A percentile compares a stretch with the other conserved stretches of the same genome.
phyloP scores from a whole-genome alignment of 1,284 basidiomycete species.

The Microbotryum intermedium region DNA sequence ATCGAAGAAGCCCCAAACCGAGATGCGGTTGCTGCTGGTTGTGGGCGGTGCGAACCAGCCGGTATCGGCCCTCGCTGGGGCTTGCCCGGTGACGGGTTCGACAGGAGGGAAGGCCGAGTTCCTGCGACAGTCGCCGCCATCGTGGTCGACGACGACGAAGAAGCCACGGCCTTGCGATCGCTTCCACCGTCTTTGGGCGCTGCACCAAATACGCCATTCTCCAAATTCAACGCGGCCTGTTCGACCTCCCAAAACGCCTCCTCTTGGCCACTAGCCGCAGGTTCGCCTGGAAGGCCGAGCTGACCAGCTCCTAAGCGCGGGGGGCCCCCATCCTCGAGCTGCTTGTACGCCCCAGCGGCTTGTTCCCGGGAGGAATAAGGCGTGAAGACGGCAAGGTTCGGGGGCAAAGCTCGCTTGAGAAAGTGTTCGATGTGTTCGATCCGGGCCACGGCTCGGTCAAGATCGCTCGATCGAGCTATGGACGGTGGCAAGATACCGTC shows the following conservation, averaged over 20 bases:
- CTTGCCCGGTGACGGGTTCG: not conserved
- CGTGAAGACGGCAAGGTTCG: constrained; percentile 25
- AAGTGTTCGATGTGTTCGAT: constrained; percentile 26
- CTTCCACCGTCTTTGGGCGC: not conserved
- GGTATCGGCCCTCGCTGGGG: not conserved
- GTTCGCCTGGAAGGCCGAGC: not conserved
- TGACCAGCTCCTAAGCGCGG: too few relatives aligned
- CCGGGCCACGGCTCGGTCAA: constrained; percentile 13
- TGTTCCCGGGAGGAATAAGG: constrained; percentile 1
- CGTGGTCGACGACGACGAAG: not conserved
- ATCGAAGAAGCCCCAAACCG: constrained; percentile 17
- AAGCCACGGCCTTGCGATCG: not conserved
- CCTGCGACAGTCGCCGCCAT: not conserved
- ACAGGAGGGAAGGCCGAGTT: not conserved
- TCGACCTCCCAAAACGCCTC: constrained; percentile 24
- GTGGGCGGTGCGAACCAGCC: not conserved
- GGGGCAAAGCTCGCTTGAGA: constrained; percentile 19
- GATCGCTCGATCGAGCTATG: constrained; percentile 22
- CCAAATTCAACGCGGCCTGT: constrained; percentile 24
- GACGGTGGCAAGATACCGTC: constrained; percentile 21
- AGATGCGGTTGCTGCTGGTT: not conserved
- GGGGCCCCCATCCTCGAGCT: not conserved
- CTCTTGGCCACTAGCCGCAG: not conserved
- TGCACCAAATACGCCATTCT: constrained; percentile 26
- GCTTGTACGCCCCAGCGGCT: not conserved